These are phyloP conservation scores for Phytophthora constricta DNA, from an alignment of 352 stramenopile genomes.

Conservation along the genomic window DNA sequence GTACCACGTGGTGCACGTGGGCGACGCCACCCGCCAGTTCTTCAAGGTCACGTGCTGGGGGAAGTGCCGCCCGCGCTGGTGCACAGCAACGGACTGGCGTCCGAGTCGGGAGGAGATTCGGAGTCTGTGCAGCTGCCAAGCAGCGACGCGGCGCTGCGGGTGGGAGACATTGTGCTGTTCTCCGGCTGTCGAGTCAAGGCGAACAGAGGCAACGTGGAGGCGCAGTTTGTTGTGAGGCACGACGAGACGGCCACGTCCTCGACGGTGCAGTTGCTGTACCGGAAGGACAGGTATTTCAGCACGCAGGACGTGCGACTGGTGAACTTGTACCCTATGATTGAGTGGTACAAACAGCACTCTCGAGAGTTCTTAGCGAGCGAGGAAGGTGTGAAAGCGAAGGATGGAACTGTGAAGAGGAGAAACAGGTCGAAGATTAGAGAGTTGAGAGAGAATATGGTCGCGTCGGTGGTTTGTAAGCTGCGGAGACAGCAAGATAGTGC, in stretches of 20 bases:
- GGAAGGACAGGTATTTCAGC: conserved; percentile 63
- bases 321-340: conserved; percentile 69
- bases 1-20: conserved; percentile 57
- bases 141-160: conserved; percentile 40
- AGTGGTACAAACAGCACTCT: conserved; percentile 70
- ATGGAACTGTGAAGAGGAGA: conserved; percentile 5
- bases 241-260: conserved; percentile 38
- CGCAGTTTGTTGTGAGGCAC: conserved; percentile 47
- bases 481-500: neutral
- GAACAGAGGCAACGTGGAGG: conserved; percentile 58
- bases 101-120: conserved; percentile 15
- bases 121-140: conserved; percentile 36
- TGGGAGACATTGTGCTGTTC: conserved; percentile 71
- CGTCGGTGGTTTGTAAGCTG: conserved; percentile 53
- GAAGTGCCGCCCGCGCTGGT: conserved; percentile 48
- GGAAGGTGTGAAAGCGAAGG: neutral
- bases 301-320: conserved; percentile 56
- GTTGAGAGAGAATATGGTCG: conserved; percentile 64
- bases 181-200: conserved; percentile 49
- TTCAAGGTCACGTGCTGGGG: conserved; percentile 65
- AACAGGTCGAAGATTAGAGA: conserved; percentile 46
- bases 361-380: conserved; percentile 40
- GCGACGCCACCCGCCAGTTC: conserved; percentile 51
- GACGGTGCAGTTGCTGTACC: conserved; percentile 63
- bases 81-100: neutral